These are phyloP conservation scores for Nakazawaea wickerhamii DNA, from an alignment of 805 yeast species.

Conservation along the genomic window DNA sequence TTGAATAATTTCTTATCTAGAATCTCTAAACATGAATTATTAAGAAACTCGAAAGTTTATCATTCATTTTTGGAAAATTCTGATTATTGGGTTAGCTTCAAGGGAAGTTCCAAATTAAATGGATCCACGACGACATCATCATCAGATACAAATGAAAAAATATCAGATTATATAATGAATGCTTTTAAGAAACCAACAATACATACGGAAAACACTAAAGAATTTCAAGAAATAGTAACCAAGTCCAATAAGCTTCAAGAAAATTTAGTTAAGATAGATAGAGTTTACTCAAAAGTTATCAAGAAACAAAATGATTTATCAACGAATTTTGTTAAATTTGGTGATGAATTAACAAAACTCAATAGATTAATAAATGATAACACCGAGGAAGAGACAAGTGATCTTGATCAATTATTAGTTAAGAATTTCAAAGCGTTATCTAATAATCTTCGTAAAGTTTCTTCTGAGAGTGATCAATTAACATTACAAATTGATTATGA, in stretches of 20 bases:
- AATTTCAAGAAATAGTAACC: constrained; percentile 78
- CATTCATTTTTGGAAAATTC: constrained; percentile 64
- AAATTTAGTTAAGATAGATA: constrained; percentile 73
- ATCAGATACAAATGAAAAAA: constrained; percentile 55
- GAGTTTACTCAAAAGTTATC: constrained; percentile 66
- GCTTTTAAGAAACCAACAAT: constrained; percentile 75
- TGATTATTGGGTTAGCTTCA: constrained; percentile 68
- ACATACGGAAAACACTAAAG: constrained; percentile 54
- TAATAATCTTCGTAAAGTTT: constrained; percentile 34
- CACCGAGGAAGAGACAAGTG: constrained; percentile 17
- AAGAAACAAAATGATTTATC: constrained; percentile 69
- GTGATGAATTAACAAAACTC: constrained; percentile 62
- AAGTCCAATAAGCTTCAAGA: constrained; percentile 81
- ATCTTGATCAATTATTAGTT: constrained; percentile 15
- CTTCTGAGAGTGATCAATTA: constrained; percentile 21
- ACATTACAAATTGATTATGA: constrained; percentile 63
- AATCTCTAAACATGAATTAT: constrained; percentile 65
- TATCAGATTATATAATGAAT: constrained; percentile 90
- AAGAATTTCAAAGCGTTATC: constrained; percentile 29
- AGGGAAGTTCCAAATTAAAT: constrained; percentile 43
- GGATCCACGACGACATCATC: constrained; percentile 22
- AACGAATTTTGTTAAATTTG: constrained; percentile 66
- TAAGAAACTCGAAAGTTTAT: constrained; percentile 65
- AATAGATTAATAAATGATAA: constrained; percentile 34
- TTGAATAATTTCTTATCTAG: constrained; percentile 71